Percentiles rank a stretch among this genome's conserved stretches.
Evolutionary conservation across 164 flowering plant genomes (phyloP).

Genomic region (Nelumbo lutea): DNA sequence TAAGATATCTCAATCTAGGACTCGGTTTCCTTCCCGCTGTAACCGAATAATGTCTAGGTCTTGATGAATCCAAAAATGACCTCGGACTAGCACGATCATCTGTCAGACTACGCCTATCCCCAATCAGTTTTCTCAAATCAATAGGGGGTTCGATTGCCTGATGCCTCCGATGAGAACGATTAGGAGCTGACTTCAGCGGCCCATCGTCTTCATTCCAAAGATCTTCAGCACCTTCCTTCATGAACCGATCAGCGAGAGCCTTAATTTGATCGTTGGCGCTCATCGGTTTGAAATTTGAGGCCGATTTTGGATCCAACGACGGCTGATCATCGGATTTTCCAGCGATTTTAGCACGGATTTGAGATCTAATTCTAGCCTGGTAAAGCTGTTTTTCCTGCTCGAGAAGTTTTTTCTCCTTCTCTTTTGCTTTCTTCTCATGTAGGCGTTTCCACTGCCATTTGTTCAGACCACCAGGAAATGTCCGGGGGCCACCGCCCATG

Average conservation of each 20-base stretch:
- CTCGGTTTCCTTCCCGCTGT: conserved; percentile 17
- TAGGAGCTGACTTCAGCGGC: conserved; percentile 34
- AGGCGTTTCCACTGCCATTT: conserved; percentile 99
- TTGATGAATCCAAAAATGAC: conserved; percentile 3
- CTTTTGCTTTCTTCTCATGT: conserved; percentile 88
- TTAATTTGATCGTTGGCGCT: conserved; percentile 60
- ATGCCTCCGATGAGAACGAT: conserved; percentile 3
- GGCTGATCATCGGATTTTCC: conserved; percentile 15
- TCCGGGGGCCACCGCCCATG: conserved; percentile 98
- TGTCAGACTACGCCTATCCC: conserved; percentile 14
- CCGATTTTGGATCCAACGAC: background rate
- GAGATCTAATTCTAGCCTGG: conserved; percentile 75
- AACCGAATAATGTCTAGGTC: conserved; percentile 34
- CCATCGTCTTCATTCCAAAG: conserved; percentile 91
- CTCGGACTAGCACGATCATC: background rate
- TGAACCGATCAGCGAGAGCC: conserved; percentile 80
- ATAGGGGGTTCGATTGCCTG: conserved; percentile 19
- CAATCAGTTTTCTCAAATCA: conserved; percentile 35
- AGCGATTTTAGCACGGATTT: conserved; percentile 56
- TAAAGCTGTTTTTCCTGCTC: conserved; percentile 87
- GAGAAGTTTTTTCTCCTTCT: conserved; percentile 76
- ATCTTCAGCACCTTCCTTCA: conserved; percentile 86
- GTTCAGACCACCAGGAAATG: conserved; percentile 95
- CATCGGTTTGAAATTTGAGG: conserved; percentile 37
- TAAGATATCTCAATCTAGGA: conserved; percentile 16